Evolutionary conservation across 192 early-diverging fungal species (phyloP).

Genomic region (Thamnidium elegans): DNA sequence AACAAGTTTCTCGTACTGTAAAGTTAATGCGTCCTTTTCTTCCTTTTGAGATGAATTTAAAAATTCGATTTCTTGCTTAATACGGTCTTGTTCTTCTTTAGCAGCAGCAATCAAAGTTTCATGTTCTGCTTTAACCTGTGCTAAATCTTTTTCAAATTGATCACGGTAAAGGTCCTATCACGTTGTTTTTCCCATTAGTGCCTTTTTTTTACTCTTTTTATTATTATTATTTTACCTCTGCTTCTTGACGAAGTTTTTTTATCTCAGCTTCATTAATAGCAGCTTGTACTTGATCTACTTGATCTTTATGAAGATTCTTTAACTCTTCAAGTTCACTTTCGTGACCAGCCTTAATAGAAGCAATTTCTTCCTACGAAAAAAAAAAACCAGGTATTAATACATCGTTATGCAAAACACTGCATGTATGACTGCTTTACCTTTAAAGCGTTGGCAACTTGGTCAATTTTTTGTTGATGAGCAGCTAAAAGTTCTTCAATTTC

Average conservation of each 20-base stretch:
- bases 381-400: background rate
- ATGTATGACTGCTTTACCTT: background rate
- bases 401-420: background rate
- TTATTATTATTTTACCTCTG: background rate
- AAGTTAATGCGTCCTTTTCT: background rate
- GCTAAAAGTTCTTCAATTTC: background rate
- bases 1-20: constrained; percentile 2
- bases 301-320: background rate
- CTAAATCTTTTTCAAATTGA: constrained; percentile 7
- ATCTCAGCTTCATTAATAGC: constrained; percentile 14
- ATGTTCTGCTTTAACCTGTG: background rate
- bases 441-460: background rate
- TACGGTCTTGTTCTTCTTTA: constrained; percentile 6
- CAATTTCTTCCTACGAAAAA: constrained; percentile 18
- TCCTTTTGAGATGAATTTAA: constrained; percentile 4
- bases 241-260: constrained; percentile 3
- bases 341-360: constrained; percentile 2
- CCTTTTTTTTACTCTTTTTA: background rate
- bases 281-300: constrained; percentile 11
- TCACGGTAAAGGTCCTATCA: constrained; percentile 4
- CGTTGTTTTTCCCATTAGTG: no score
- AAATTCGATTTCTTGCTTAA: constrained; percentile 8
- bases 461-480: background rate
- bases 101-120: constrained; percentile 2
- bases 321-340: constrained; percentile 10